Conservation (phyloP, 306 rosid genomes). For the Trifolium repens region DNA sequence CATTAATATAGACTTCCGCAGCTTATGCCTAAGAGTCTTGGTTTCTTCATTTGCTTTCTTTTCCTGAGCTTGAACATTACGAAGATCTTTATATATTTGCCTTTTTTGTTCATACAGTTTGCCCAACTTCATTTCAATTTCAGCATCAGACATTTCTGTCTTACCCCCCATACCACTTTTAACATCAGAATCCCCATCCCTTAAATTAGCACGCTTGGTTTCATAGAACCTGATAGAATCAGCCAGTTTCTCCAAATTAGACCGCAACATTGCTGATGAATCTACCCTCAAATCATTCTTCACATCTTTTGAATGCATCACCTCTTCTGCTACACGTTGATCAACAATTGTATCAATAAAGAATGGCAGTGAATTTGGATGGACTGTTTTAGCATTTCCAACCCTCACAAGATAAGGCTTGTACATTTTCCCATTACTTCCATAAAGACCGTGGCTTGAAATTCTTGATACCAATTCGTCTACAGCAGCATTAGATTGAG, state of each 20-base stretch:
- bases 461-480: slow-evolving; percentile 95
- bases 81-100: slow-evolving; percentile 82
- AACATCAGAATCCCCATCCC: slow-evolving; percentile 61
- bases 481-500: slow-evolving; percentile 99
- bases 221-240: slow-evolving; percentile 81
- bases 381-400: slow-evolving; percentile 89
- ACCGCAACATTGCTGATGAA: slow-evolving; percentile 65
- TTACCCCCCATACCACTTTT: slow-evolving; percentile 56
- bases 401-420: slow-evolving; percentile 98
- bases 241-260: slow-evolving; percentile 77
- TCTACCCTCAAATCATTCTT: slow-evolving; percentile 56
- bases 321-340: slow-evolving; percentile 80
- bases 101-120: slow-evolving; percentile 88
- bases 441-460: slow-evolving; percentile 79
- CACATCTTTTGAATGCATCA: slow-evolving; percentile 58
- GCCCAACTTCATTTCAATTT: slow-evolving; percentile 63
- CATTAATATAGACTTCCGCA: slow-evolving; percentile 86
- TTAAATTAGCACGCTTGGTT: slow-evolving; percentile 74
- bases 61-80: slow-evolving; percentile 75
- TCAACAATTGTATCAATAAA: slow-evolving; percentile 94
- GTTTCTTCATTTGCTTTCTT: slow-evolving; percentile 81
- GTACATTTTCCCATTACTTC: slow-evolving; percentile 75
- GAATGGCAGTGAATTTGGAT: slow-evolving; percentile 85
- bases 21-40: slow-evolving; percentile 65
- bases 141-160: slow-evolving; percentile 68